Conservation (phyloP, 768 basidiomycete species). For the Pleurotus tuoliensis region DNA sequence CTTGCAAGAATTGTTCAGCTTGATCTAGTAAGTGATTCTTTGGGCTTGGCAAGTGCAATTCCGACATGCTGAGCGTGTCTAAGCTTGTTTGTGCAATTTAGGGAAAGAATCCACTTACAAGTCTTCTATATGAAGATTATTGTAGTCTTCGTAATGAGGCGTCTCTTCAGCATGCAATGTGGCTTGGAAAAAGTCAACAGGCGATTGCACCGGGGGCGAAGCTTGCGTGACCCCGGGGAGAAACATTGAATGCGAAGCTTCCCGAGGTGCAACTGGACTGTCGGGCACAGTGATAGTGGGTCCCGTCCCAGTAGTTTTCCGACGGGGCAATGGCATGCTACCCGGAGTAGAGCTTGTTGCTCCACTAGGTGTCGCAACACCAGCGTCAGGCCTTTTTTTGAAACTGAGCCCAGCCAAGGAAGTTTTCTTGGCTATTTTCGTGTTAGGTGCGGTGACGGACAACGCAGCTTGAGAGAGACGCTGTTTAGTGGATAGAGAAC, state of each 20-base stretch:
- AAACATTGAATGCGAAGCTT: neutral
- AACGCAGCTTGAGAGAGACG: slow-evolving; percentile 39
- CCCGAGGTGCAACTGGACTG: neutral
- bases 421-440: slow-evolving; percentile 9
- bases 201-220: neutral
- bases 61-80: slow-evolving; percentile 2
- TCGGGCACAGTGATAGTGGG: neutral
- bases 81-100: neutral
- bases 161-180: neutral
- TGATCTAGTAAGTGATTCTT: slow-evolving; percentile 14
- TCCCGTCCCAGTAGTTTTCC: neutral
- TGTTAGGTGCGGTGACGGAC: slow-evolving; percentile 31
- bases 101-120: neutral
- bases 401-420: slow-evolving; percentile 32
- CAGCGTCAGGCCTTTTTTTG: slow-evolving; percentile 30
- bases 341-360: neutral
- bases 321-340: slow-evolving; percentile 2
- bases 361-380: neutral
- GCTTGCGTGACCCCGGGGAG: neutral
- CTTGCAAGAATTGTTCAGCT: slow-evolving; percentile 32
- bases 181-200: neutral
- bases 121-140: neutral
- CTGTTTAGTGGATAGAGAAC: slow-evolving; percentile 48
- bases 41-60: slow-evolving; percentile 7
- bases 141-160: neutral